Conservation (phyloP, 2,329 filamentous ascomycete genomes). For the Alternaria conjuncta region DNA sequence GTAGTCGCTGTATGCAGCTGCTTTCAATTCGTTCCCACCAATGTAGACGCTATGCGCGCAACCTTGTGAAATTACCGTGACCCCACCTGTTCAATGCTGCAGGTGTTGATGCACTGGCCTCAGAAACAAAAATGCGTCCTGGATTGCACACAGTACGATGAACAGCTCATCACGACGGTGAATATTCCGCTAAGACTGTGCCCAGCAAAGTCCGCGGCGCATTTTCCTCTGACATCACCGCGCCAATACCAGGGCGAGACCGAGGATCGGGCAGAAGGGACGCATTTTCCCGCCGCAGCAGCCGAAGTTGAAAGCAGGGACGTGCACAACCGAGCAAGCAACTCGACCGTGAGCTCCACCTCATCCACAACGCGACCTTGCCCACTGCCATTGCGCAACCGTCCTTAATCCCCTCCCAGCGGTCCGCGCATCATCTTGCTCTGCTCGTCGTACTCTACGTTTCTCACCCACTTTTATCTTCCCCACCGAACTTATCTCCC, state of each 20-base stretch:
- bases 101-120: not conserved
- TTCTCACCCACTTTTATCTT: not conserved
- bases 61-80: not conserved
- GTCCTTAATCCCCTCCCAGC: slow-evolving; percentile 17
- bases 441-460: slow-evolving; percentile 11
- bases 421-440: slow-evolving; percentile 22
- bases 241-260: slow-evolving; percentile 4
- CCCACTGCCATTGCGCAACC: slow-evolving; percentile 31
- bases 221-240: slow-evolving; percentile 12
- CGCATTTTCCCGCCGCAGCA: slow-evolving; percentile 17
- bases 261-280: slow-evolving; percentile 18
- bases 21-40: too few species aligned
- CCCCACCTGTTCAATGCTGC: not conserved
- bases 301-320: slow-evolving; percentile 4
- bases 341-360: slow-evolving; percentile 14
- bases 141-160: not conserved
- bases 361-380: slow-evolving; percentile 12
- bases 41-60: not conserved
- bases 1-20: too few species aligned
- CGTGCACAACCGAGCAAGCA: slow-evolving; percentile 15
- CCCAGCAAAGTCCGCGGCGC: not conserved
- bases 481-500: not conserved
- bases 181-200: not conserved
- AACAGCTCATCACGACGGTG: not conserved
- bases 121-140: too few species aligned